Evolutionary conservation across 192 early-diverging fungal genomes (phyloP), one percentile per base, ranked within the genome.

Genomic region (Irineochytrium annulatum): DNA sequence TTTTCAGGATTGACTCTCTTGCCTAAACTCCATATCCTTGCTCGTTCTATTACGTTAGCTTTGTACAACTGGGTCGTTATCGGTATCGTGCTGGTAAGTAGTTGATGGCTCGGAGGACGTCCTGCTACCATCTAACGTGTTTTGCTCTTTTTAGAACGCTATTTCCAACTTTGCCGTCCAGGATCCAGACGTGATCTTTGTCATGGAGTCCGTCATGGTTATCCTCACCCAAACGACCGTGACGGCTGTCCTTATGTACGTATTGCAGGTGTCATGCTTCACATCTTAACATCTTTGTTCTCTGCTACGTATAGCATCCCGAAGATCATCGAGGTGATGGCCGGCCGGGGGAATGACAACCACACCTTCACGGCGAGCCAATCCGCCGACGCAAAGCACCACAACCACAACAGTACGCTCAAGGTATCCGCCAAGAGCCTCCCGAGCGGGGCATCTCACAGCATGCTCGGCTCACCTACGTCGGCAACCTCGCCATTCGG

Each of bases 181-280:
- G 46, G 46, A 49, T 49, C 46, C 46, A 49, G 46, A 49, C 26
- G 46, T 49, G 6, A 49, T 49, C 46, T 49, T 49, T 49, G 46
- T 49, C 26, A 49, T 49, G 46, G 46, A 49, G 22, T 14, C 46
- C 5, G 17, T 49, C 26, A 24, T 22, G 11, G 46, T 49, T 8
- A 49, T 49, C 24, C 13, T 49, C 46, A 49, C 46, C 22, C 46
- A 49, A 49, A 49, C 46, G 8, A 24, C 17, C 26, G 46, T 49
- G 17, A 6, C 6, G 6, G 46, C 46, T 49, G 13, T 49, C 11
- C 13, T 49, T 14, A 49, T 49, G 46, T 49, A 22, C n/a, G 37
- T 41, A n/a, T 49, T 22, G 46, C 26, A 49, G n/a, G n/a, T 13
- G 8, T 8, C 11, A 41, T 41, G 37, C 8, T 13, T n/a, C n/a